Base-by-base conservation (phyloP, 2,329 filamentous ascomycete species). In the Penicillium sp. region DNA sequence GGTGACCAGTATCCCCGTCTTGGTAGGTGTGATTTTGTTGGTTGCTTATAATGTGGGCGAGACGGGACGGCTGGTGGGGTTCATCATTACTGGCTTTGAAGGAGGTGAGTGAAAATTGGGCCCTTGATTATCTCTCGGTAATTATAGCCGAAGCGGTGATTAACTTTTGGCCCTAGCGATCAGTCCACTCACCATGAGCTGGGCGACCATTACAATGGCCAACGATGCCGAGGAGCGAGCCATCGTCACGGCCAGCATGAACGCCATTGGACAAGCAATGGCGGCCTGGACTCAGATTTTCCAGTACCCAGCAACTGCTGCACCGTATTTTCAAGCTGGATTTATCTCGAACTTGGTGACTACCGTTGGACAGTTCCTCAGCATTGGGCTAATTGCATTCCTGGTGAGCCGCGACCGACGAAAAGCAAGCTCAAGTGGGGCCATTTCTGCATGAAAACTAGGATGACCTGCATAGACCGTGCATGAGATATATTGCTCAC, bases 161-260 rank as follows among this genome's bases (percentile, higher is more conserved):
- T 39, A 32, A 43, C 13, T 44, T 14, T 16, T 22, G 22, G 42
- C 34, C 34, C 13, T 36, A 61, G 64, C 64, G 21, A 59, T 66
- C 21, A 65, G 63, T 14, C 68, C 67, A 0, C 62, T 76, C 48
- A 71, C 70, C 7, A 77, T 76, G 75, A 70, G 69, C 9, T 77
- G 73, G 75, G 73, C 74, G 21, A 73, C 73, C 0, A 61, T 73
- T 2, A 61, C 68, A 8, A 75, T 75, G 71, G 65, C 68, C 2
- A 67, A 71, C 10, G 72, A 75, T 42, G 72, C 73, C 7, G 75
- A 77, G 50, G 75, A 77, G 55, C 66, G 75, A 18, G 75, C 75
- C 1, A 66, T 77, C 2, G 73, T 77, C 5, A 76, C 72, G 14
- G 74, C 73, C 0, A 76, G 73, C 29, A 77, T 77, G 74, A 77